Base-by-base conservation (phyloP, 2,329 filamentous ascomycete genomes). In the Fusarium piperis region DNA sequence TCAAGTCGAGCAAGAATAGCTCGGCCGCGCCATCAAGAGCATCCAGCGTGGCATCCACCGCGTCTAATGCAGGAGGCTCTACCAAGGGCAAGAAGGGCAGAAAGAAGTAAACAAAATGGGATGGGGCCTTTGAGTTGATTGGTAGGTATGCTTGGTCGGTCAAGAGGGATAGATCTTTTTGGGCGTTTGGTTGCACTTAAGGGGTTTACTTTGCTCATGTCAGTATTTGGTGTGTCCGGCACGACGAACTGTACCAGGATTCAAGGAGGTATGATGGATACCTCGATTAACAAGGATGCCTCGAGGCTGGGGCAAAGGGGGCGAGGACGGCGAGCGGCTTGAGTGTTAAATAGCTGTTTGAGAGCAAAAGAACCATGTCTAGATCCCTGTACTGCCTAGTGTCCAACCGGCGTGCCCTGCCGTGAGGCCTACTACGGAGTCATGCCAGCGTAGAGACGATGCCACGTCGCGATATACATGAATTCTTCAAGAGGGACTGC, bases 21-120 rank as follows among this genome's bases (percentile, higher is more conserved):
- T 96, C 94, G 1, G 88, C 92, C 6, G 87, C 91, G 6, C 93
- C 92, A 0, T 98, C 95, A 23, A 89, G 96, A 70, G 95, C 95
- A 16, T 95, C 92, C 6, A 98, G 96, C 79, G 94, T 98, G 28
- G 90, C 89, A 33, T 97, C 95, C 1, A 93, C 89, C 48, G 88
- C 86, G 38, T 92, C 92, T 6, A 55, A 55, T 26, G 67, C 83
- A 76, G 79, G 79, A 77, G 83, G 84, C 57, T 89, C 87, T 78
- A 87, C 89, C 77, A 90, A 90, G 72, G 72, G 77, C 30, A 83
- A 82, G 76, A 82, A 82, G 74, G 78, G 74, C 44, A 79, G 76
- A 67, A 79, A 79, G 77, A 81, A 79, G 70, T 80, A 59, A 56
- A 57, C 36, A 59, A 44, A 67, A 69, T 32, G 62, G 18, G 44